These are phyloP conservation scores for Hypoxylon sp. DNA, from an alignment of 2,329 filamentous ascomycete genomes.

Conservation along the genomic window DNA sequence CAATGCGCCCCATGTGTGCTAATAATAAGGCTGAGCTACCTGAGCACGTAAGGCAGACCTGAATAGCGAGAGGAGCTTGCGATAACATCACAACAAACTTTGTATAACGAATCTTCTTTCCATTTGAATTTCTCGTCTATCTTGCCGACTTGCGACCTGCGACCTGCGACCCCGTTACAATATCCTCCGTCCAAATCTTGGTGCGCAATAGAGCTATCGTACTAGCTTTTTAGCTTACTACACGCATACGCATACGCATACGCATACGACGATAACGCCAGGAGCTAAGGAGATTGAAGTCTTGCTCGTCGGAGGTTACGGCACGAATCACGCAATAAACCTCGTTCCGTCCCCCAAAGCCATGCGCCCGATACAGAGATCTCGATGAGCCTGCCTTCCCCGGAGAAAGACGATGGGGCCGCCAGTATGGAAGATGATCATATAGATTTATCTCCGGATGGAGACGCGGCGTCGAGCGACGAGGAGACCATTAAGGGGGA, in stretches of 20 bases:
- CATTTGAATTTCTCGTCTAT: slow-evolving; percentile 6
- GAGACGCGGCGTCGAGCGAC: slow-evolving; percentile 56
- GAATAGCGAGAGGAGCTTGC: slow-evolving; percentile 32
- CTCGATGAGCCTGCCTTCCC: slow-evolving; percentile 48
- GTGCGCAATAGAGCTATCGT: slow-evolving; percentile 19
- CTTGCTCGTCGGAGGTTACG: slow-evolving; percentile 3
- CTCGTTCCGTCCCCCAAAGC: slow-evolving; percentile 31
- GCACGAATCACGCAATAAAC: slow-evolving; percentile 11
- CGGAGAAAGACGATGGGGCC: slow-evolving; percentile 57
- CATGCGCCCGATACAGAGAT: slow-evolving; percentile 45
- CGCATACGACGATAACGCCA: slow-evolving; percentile 1
- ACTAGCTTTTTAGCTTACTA: slow-evolving; percentile 34
- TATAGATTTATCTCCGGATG: slow-evolving; percentile 58
- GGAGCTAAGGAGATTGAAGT: slow-evolving; percentile 5
- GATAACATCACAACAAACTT: slow-evolving; percentile 22
- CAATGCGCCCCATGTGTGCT: slow-evolving; percentile 19
- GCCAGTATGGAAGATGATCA: slow-evolving; percentile 54
- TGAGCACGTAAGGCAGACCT: slow-evolving; percentile 16
- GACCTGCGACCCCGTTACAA: slow-evolving; percentile 10
- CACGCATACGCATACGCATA: slow-evolving; percentile 21
- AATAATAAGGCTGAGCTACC: slow-evolving; percentile 41
- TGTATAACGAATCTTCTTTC: slow-evolving; percentile 13
- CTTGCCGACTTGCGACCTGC: slow-evolving; percentile 1
- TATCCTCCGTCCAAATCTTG: slow-evolving; percentile 6
- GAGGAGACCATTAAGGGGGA: slow-evolving; percentile 58